Evolutionary conservation across 352 stramenopile species (phyloP).

Genomic region (Globisporangium orthogonon): DNA sequence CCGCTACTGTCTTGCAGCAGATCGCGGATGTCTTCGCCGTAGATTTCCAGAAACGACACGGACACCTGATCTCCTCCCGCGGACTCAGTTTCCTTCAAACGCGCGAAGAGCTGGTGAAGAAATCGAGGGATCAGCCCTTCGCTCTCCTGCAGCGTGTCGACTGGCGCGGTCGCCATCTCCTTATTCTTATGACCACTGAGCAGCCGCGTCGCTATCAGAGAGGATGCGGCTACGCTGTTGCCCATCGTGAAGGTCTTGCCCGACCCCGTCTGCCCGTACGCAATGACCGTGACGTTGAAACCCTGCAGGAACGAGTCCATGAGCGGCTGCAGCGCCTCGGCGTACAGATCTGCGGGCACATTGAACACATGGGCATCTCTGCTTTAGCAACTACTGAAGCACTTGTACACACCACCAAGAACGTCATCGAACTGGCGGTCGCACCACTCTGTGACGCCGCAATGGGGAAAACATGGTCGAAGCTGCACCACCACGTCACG

Average conservation of each 20-base stretch:
- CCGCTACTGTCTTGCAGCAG: slow-evolving; percentile 54
- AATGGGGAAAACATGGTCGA: slow-evolving; percentile 77
- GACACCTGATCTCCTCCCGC: slow-evolving; percentile 37
- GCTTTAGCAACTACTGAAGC: background rate
- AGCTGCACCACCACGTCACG: slow-evolving; percentile 22
- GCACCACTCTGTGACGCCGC: slow-evolving; percentile 42
- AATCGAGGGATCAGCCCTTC: slow-evolving; percentile 85
- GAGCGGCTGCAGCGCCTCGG: slow-evolving; percentile 64
- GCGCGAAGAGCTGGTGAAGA: slow-evolving; percentile 65
- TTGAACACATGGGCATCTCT: too few species aligned
- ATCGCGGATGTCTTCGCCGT: slow-evolving; percentile 96
- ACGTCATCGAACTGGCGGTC: background rate
- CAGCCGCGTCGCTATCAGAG: slow-evolving; percentile 27
- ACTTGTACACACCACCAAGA: too few species aligned
- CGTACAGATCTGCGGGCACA: slow-evolving; percentile 45
- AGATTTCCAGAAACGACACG: slow-evolving; percentile 95
- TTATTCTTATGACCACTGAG: slow-evolving; percentile 15
- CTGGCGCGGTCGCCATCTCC: too few species aligned
- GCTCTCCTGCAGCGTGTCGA: slow-evolving; percentile 29
- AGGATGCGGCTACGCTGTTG: slow-evolving; percentile 47
- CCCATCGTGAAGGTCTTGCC: slow-evolving; percentile 86
- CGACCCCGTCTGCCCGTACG: slow-evolving; percentile 81
- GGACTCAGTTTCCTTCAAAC: slow-evolving; percentile 28
- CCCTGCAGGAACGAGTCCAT: slow-evolving; percentile 82
- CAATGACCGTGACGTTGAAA: slow-evolving; percentile 88